Conservation (phyloP, 345 rosid genomes). For the Combretum micranthum region DNA sequence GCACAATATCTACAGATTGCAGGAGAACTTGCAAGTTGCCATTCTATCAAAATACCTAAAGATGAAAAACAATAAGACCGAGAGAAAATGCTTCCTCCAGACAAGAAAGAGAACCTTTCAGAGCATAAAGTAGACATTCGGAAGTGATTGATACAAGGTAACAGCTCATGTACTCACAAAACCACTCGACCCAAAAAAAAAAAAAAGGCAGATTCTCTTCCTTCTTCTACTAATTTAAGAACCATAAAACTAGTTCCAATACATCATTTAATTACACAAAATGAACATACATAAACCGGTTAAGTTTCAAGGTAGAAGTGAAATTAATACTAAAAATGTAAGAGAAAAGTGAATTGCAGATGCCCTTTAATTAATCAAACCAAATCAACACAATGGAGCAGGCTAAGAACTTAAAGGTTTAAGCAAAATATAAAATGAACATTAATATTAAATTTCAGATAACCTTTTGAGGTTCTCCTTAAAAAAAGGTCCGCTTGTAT, state of each 20-base stretch:
- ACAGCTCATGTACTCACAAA: conserved; percentile 3
- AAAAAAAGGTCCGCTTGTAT: too few species aligned
- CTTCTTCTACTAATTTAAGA: conserved; percentile 19
- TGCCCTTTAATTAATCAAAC: conserved; percentile 18
- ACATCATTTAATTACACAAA: background rate
- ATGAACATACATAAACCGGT: conserved; percentile 18
- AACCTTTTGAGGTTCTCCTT: too few species aligned
- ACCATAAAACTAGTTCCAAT: background rate
- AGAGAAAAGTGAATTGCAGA: conserved; percentile 16
- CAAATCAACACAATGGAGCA: too few species aligned
- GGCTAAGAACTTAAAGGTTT: too few species aligned
- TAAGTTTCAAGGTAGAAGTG: conserved; percentile 25
- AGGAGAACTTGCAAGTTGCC: conserved; percentile 33
- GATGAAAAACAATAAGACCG: conserved; percentile 38
- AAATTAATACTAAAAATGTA: conserved; percentile 15
- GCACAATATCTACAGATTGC: conserved; percentile 56
- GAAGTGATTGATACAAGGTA: conserved; percentile 47
- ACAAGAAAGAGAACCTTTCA: conserved; percentile 88
- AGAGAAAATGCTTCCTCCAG: conserved; percentile 40
- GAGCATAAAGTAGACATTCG: conserved; percentile 67
- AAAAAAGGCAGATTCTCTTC: conserved; percentile 75
- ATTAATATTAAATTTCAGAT: too few species aligned
- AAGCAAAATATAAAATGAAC: too few species aligned
- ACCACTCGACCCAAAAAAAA: conserved; percentile 54
- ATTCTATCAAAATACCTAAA: conserved; percentile 7